A percentile compares a stretch with the other conserved stretches of the same genome.
These are phyloP conservation scores for Paragyromitra xinjiangensis DNA, from an alignment of 495 filamentous ascomycete species.

Conservation along the genomic window DNA sequence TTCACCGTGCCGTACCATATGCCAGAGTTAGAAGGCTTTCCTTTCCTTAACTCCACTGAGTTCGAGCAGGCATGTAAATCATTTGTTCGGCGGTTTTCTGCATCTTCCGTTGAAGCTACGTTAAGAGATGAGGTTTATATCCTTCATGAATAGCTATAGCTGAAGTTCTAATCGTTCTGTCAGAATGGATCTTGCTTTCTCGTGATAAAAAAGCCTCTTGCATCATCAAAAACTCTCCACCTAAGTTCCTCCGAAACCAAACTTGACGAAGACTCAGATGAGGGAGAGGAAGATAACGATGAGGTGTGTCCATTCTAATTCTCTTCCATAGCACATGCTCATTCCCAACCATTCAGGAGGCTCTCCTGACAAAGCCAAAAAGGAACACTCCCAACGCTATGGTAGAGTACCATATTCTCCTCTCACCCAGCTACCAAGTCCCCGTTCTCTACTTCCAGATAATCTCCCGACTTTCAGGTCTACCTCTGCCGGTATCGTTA, in stretches of 20 bases:
- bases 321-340: not conserved
- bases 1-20: not conserved
- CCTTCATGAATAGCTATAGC: not conserved
- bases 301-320: not conserved
- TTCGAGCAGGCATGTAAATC: slow-evolving; percentile 30
- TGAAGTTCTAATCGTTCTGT: not conserved
- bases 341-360: slow-evolving; percentile 3
- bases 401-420: slow-evolving; percentile 48
- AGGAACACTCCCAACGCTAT: not conserved
- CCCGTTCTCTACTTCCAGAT: slow-evolving; percentile 48
- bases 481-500: slow-evolving; percentile 9
- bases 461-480: not conserved
- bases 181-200: slow-evolving; percentile 16
- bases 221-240: not conserved
- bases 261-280: not conserved
- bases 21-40: slow-evolving; percentile 1
- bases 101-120: slow-evolving; percentile 1
- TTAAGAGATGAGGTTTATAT: slow-evolving; percentile 16
- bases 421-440: slow-evolving; percentile 40
- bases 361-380: not conserved
- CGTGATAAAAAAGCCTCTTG: slow-evolving; percentile 15
- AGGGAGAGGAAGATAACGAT: slow-evolving; percentile 26
- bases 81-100: not conserved
- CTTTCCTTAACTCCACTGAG: slow-evolving; percentile 22
- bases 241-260: not conserved